Percentiles rank a stretch among this genome's conserved stretches.
phyloP scores from a whole-genome alignment of 345 rosid genomes.

The Populus nigra region DNA sequence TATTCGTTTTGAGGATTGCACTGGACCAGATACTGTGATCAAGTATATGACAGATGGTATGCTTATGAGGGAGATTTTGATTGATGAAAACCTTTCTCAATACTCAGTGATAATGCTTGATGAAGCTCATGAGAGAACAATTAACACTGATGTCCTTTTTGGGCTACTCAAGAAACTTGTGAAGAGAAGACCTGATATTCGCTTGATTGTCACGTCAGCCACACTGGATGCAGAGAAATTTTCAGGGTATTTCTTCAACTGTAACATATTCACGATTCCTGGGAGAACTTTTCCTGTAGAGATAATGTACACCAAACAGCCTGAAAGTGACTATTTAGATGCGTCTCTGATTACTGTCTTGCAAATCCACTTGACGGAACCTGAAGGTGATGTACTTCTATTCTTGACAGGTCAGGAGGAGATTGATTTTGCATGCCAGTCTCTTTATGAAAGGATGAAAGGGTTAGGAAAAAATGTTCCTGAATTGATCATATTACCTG shows the following conservation, averaged over 20 bases:
- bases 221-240: slow-evolving; percentile 82
- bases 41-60: slow-evolving; percentile 87
- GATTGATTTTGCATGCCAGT: slow-evolving; percentile 75
- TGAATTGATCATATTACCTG: slow-evolving; percentile 73
- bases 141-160: slow-evolving; percentile 72
- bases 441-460: slow-evolving; percentile 71
- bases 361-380: slow-evolving; percentile 85
- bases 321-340: slow-evolving; percentile 80
- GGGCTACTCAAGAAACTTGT: slow-evolving; percentile 66
- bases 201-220: slow-evolving; percentile 75
- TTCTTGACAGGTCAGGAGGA: slow-evolving; percentile 90
- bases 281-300: slow-evolving; percentile 87
- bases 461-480: slow-evolving; percentile 68
- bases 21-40: slow-evolving; percentile 83
- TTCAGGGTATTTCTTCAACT: slow-evolving; percentile 74
- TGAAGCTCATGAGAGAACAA: slow-evolving; percentile 80
- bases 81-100: slow-evolving; percentile 57
- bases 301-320: slow-evolving; percentile 71
- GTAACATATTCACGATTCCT: slow-evolving; percentile 79
- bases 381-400: slow-evolving; percentile 77
- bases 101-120: slow-evolving; percentile 71
- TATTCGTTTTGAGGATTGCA: slow-evolving; percentile 75
- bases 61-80: slow-evolving; percentile 69
- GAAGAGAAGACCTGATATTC: slow-evolving; percentile 63
- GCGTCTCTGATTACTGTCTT: slow-evolving; percentile 72